phyloP scores from a whole-genome alignment of 2,329 filamentous ascomycete genomes.

The Penicillium griseofulvum region DNA sequence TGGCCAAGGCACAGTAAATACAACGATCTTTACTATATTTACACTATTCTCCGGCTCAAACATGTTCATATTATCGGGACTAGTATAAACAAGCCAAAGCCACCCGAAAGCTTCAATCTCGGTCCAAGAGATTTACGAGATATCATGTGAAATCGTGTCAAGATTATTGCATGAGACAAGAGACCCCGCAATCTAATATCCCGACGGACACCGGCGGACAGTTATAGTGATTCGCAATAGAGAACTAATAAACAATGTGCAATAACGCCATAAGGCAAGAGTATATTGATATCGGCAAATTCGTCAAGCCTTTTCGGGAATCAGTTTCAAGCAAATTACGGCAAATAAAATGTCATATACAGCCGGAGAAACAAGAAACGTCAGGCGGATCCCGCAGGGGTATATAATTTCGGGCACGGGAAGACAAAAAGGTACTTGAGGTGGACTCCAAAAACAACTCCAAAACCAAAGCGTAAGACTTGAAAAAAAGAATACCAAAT shows the following conservation, averaged over 20 bases:
- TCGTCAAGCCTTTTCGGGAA: background rate
- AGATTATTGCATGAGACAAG: background rate
- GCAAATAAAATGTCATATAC: background rate
- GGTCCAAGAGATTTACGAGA: background rate
- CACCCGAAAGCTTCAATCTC: slow-evolving; percentile 13
- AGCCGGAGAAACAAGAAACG: slow-evolving; percentile 2
- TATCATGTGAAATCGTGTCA: background rate
- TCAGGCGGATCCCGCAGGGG: slow-evolving; percentile 17
- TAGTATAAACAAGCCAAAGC: background rate
- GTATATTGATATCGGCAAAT: background rate
- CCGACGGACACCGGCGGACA: slow-evolving; percentile 23
- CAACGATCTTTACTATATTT: background rate
- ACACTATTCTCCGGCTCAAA: background rate
- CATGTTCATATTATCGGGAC: background rate
- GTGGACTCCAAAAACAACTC: background rate
- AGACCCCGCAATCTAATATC: slow-evolving; percentile 7
- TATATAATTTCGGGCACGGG: slow-evolving; percentile 16
- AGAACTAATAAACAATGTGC: background rate
- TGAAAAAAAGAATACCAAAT: background rate
- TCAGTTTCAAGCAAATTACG: background rate
- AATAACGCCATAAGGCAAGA: background rate
- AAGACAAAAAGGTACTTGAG: background rate
- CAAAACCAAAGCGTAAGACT: background rate
- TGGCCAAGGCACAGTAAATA: background rate
- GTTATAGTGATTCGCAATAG: background rate